A percentile compares a stretch with the other conserved stretches of the same genome.
These are phyloP conservation scores for Tricholoma matsutake DNA, from an alignment of 768 basidiomycete genomes.

Conservation along the genomic window DNA sequence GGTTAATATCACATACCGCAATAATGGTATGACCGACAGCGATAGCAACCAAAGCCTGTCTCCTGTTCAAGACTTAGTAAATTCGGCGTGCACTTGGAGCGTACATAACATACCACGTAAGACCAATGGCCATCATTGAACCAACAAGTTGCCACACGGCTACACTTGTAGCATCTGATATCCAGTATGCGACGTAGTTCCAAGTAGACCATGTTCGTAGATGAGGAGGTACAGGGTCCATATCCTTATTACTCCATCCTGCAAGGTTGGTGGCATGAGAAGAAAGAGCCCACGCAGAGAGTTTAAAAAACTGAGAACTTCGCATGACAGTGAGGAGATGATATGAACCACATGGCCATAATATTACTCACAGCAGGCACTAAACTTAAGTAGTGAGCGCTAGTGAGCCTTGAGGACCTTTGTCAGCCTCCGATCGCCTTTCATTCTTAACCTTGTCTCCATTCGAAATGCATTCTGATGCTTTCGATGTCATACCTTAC, in stretches of 20 bases:
- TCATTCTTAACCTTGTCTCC: not conserved
- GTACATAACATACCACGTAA: constrained; percentile 52
- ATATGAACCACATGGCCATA: not conserved
- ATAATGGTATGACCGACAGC: constrained; percentile 73
- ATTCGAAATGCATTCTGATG: constrained; percentile 47
- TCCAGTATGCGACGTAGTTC: constrained; percentile 65
- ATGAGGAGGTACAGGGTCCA: constrained; percentile 68
- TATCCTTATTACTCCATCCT: constrained; percentile 71
- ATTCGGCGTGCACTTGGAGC: not conserved
- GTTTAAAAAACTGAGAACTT: constrained; percentile 26
- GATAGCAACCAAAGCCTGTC: constrained; percentile 66
- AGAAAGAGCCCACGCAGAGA: constrained; percentile 48
- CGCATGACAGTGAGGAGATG: not conserved
- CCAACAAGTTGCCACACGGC: constrained; percentile 62
- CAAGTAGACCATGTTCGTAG: constrained; percentile 64
- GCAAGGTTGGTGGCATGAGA: constrained; percentile 54
- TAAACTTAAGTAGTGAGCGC: no score
- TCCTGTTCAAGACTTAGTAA: constrained; percentile 33
- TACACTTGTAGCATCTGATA: constrained; percentile 47
- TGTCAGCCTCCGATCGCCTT: not conserved
- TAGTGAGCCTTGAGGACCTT: not conserved
- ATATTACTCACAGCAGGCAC: not conserved
- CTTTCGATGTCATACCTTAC: constrained; percentile 87
- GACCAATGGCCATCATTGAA: constrained; percentile 71
- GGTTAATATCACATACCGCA: constrained; percentile 32